These are phyloP conservation scores for Fusarium pseudograminearum DNA, from an alignment of 2,329 filamentous ascomycete genomes.

Conservation along the genomic window DNA sequence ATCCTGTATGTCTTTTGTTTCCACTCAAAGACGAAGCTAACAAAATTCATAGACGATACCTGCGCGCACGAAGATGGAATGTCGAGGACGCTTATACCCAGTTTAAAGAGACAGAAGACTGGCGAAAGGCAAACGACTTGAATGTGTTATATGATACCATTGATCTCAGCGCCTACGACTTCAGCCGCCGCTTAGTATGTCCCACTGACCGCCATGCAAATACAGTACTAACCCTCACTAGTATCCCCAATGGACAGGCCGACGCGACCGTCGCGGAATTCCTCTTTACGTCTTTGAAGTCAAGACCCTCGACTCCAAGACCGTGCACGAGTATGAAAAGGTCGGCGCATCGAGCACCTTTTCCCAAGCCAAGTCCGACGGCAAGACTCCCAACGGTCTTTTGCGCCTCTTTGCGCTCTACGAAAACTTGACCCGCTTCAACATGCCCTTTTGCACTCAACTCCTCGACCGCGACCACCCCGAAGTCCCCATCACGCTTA, in stretches of 20 bases:
- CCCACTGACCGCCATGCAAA: background rate
- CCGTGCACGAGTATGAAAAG: slow-evolving; percentile 82
- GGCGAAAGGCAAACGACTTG: slow-evolving; percentile 83
- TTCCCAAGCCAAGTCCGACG: slow-evolving; percentile 72
- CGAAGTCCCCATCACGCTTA: slow-evolving; percentile 89
- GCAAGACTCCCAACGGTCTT: slow-evolving; percentile 78
- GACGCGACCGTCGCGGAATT: slow-evolving; percentile 89
- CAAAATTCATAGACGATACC: slow-evolving; percentile 73
- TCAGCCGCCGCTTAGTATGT: slow-evolving; percentile 77
- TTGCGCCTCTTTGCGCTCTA: slow-evolving; percentile 92
- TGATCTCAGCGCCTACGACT: slow-evolving; percentile 85
- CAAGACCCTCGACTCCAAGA: slow-evolving; percentile 83
- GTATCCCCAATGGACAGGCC: slow-evolving; percentile 96
- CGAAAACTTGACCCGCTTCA: slow-evolving; percentile 90
- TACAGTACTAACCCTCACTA: slow-evolving; percentile 51
- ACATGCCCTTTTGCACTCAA: slow-evolving; percentile 84
- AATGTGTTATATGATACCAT: slow-evolving; percentile 87
- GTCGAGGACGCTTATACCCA: slow-evolving; percentile 82
- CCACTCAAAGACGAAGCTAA: slow-evolving; percentile 30
- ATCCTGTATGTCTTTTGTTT: slow-evolving; percentile 67
- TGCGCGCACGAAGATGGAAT: slow-evolving; percentile 86
- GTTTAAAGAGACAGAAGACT: slow-evolving; percentile 89
- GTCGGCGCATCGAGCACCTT: slow-evolving; percentile 66
- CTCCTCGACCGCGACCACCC: slow-evolving; percentile 77
- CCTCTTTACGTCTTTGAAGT: slow-evolving; percentile 94